Evolutionary conservation across 805 yeast genomes (phyloP), one percentile per base, ranked within the genome.

Genomic region (Schizosaccharomyces osmophilus): DNA sequence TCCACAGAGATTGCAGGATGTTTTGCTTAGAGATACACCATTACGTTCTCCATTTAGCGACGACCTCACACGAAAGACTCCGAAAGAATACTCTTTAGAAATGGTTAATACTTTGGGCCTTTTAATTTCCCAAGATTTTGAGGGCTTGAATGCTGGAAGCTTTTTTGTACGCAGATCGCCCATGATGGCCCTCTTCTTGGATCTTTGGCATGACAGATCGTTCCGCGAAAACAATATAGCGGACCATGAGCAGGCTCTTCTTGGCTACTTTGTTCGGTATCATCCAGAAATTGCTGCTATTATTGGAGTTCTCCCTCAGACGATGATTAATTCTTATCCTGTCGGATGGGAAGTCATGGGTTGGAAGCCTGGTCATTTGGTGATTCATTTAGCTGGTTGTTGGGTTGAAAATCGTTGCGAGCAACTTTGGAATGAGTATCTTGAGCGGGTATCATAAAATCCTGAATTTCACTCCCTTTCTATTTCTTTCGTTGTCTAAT

Each of bases 201-300:
- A 85, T 69, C 67, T 79, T 15, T 85, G 94, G 94, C 85, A 90
- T 88, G 94, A 86, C 67, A 93, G 94, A 6, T 85, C 82, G 3
- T 75, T 82, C 72, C 84, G 85, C 71, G 93, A 85, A 70, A 89
- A 83, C 68, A 82, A 81, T 78, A 93, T 84, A 68, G 95, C 85
- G 66, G 90, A 85, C 68, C 82, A 82, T 68, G 95, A 86, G 68
- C 95, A 86, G 69, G 94, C 85, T 68, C 88, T 90, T 1, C 73
- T 86, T 63, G 93, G 85, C 66, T 76, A 84, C 0, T 70, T 86
- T 17, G 45, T 65, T 42, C 29, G 61, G 45, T 51, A 51, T 55
- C 62, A 63, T 51, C 55, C 62, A 11, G 51, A 61, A 26, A 58
- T 65, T 39, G 66, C 65, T 17, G 57, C 61, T n/a, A 67, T 63